Evolutionary conservation across 1,139 yeast species (phyloP), one percentile per base, ranked within the genome.

Genomic region (Taphrina pruni): DNA sequence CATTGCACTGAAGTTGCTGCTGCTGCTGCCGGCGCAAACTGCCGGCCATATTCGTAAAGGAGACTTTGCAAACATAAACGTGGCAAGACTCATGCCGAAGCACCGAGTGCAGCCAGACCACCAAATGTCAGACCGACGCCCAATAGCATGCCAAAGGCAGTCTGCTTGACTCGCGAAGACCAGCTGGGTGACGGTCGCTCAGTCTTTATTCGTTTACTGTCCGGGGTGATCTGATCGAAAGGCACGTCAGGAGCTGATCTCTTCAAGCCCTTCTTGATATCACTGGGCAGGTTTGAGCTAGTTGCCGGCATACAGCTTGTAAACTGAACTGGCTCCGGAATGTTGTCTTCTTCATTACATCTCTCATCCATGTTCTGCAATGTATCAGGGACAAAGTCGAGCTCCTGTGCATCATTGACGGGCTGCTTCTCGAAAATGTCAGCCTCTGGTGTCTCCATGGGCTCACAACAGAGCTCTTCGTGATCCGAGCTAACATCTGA

Each of bases 61-160:
- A 26, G 32, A 26, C 32, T 26, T 26, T 2, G 32, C 17, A 17
- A 17, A 17, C 17, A 17, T 17, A 26, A 26, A 26, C 32, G 32
- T 26, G 4, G 2, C 32, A 26, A 26, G 32, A 26, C 32, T 50
- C 54, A 50, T 14, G 21, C 50, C 2, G 46, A 56, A 6, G 60
- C 60, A n/a, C 60, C 62, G 2, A 58, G 43, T 36, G 62, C 62
- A 14, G 46, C 62, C 11, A 58, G 26, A 11, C 62, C 54, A 11
- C 36, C 51, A 45, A 43, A 58, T 8, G 62, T 58, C 50, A 58
- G 9, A 2, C 62, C 39, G 6, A 17, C 43, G 3, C 62, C 62
- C 20, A 58, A 9, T 7, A 58, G 7, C 36, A 58, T 20, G 7
- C 62, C 62, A 11, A 58, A 14, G 26, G 54, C 62, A 12, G 62